These are phyloP conservation scores for Ormosia emarginata DNA, from an alignment of 306 rosid genomes.

Conservation along the genomic window DNA sequence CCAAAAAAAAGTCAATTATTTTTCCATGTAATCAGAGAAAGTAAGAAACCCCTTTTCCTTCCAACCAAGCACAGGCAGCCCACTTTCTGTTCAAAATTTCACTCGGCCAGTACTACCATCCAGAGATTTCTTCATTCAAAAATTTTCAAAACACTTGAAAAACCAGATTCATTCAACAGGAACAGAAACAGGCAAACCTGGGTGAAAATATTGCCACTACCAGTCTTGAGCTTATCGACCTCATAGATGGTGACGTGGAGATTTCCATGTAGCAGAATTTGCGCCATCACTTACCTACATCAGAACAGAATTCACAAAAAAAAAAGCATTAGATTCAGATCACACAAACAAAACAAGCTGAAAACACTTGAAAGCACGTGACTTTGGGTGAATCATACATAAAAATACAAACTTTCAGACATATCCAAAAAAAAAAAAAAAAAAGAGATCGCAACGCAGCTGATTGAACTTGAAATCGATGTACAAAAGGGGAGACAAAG, in stretches of 20 bases:
- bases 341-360: background rate
- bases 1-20: too few species aligned
- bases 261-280: constrained; percentile 72
- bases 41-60: too few species aligned
- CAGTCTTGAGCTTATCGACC: constrained; percentile 45
- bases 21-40: too few species aligned
- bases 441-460: background rate
- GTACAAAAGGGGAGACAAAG: background rate
- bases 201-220: constrained; percentile 6
- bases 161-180: too few species aligned
- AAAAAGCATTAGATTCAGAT: background rate
- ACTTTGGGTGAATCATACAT: background rate
- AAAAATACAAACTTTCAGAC: background rate
- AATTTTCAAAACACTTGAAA: too few species aligned
- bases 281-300: constrained; percentile 62
- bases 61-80: too few species aligned
- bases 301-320: background rate
- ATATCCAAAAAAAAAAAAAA: background rate
- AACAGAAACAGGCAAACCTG: background rate
- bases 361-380: background rate
- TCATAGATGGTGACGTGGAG: constrained; percentile 86
- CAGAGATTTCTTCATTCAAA: too few species aligned
- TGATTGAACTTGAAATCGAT: background rate
- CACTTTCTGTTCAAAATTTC: too few species aligned
- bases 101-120: too few species aligned